phyloP scores from a whole-genome alignment of 345 rosid species.

The Lepidium africanum region DNA sequence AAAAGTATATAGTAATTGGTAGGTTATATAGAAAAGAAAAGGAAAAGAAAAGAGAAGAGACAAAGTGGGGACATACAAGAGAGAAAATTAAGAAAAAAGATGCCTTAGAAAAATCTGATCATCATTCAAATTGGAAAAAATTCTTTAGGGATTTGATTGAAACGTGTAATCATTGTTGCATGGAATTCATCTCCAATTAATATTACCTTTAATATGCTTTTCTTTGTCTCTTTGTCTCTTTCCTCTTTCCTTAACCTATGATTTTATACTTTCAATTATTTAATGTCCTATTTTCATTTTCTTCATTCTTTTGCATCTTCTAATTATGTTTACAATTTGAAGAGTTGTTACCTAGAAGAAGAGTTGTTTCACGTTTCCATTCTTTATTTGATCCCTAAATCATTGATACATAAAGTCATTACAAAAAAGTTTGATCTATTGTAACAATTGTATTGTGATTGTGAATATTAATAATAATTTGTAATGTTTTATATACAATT shows the following conservation, averaged over 20 bases:
- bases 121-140: constrained; percentile 61
- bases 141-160: constrained; percentile 49
- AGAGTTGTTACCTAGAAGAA: too few relatives aligned
- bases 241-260: constrained; percentile 6
- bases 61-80: constrained; percentile 43
- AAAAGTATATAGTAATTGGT: too few relatives aligned
- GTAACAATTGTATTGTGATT: too few relatives aligned
- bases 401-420: too few relatives aligned
- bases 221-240: constrained; percentile 35
- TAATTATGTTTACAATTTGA: neutral
- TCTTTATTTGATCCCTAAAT: too few relatives aligned
- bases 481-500: too few relatives aligned
- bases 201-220: constrained; percentile 26
- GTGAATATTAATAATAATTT: too few relatives aligned
- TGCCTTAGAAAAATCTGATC: constrained; percentile 59
- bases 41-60: constrained; percentile 19
- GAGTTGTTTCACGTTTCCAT: too few relatives aligned
- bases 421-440: too few relatives aligned
- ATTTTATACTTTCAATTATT: neutral
- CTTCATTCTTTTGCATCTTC: neutral
- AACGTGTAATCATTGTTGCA: constrained; percentile 72
- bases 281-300: neutral
- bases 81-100: constrained; percentile 3
- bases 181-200: constrained; percentile 60
- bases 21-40: neutral